A percentile compares a stretch with the other conserved stretches of the same genome.
Evolutionary conservation across 179 eudicot genomes (phyloP).

Genomic region (Heliamphora pulchella): DNA sequence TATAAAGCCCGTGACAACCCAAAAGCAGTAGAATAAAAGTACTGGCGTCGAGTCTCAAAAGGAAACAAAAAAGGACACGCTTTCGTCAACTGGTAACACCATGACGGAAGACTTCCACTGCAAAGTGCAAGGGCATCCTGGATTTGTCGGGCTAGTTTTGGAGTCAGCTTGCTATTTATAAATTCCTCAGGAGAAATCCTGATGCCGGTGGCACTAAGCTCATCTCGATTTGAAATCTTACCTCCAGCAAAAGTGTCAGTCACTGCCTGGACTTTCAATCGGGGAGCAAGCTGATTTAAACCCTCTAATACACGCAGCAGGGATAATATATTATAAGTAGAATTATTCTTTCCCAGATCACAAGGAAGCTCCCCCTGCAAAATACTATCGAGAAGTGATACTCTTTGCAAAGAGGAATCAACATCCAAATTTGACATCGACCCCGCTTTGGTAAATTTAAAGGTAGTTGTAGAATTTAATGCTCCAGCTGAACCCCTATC

Average conservation of each 20-base stretch:
- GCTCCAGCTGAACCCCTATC: conserved; percentile 44
- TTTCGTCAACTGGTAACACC: conserved; percentile 99
- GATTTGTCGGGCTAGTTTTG: conserved; percentile 89
- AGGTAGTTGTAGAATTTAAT: conserved; percentile 36
- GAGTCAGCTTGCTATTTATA: conserved; percentile 81
- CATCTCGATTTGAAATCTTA: conserved; percentile 48
- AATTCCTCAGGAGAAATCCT: conserved; percentile 72
- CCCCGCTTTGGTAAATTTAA: conserved; percentile 45
- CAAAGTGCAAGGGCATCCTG: conserved; percentile 99
- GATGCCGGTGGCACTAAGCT: conserved; percentile 38
- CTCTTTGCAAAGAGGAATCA: conserved; percentile 35
- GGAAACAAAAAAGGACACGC: conserved; percentile 98
- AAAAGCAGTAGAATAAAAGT: conserved; percentile 97
- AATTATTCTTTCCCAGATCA: conserved; percentile 75
- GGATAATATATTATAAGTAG: conserved; percentile 78
- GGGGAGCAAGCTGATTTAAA: conserved; percentile 92
- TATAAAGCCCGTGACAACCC: conserved; percentile 89
- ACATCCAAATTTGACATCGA: conserved; percentile 34
- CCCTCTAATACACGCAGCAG: conserved; percentile 83
- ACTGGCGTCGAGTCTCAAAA: conserved; percentile 96
- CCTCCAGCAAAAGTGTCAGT: conserved; percentile 79
- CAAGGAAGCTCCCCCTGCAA: conserved; percentile 94
- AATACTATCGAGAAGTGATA: conserved; percentile 79
- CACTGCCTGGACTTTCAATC: conserved; percentile 62
- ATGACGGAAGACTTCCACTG: conserved; percentile 96